phyloP scores from a whole-genome alignment of 345 rosid species.

The Heritiera fomes region DNA sequence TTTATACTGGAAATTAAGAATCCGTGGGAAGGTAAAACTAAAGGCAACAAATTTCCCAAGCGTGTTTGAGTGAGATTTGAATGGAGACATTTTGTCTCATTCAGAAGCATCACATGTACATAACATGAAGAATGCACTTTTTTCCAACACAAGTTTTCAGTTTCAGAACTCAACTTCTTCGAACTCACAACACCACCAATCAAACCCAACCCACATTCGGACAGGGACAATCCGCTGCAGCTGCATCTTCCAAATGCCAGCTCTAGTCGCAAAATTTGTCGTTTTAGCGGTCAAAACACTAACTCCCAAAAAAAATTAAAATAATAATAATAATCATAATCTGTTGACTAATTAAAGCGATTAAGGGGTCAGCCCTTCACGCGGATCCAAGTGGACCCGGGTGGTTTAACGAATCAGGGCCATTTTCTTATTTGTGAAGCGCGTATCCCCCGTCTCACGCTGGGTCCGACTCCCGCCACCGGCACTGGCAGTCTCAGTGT shows the following conservation, averaged over 20 bases:
- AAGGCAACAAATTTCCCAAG: neutral
- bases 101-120: slow-evolving; percentile 10
- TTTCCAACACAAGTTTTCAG: neutral
- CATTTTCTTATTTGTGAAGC: neutral
- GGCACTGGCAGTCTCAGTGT: neutral
- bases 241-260: neutral
- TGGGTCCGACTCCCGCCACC: neutral
- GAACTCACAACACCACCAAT: neutral
- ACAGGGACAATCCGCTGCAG: neutral
- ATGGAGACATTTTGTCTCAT: slow-evolving; percentile 1
- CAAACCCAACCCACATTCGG: neutral
- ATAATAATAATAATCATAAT: neutral
- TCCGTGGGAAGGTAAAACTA: neutral
- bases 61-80: neutral
- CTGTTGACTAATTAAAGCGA: neutral
- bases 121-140: neutral
- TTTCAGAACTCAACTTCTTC: neutral
- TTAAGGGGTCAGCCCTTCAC: neutral
- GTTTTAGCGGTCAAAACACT: neutral
- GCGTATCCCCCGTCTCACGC: neutral
- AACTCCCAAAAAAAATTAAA: neutral
- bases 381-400: neutral
- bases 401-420: neutral
- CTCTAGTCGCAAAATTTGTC: neutral
- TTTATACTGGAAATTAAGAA: no score